These are phyloP conservation scores for Micractinium conductrix DNA, from an alignment of 139 green algal genomes.

Conservation along the genomic window DNA sequence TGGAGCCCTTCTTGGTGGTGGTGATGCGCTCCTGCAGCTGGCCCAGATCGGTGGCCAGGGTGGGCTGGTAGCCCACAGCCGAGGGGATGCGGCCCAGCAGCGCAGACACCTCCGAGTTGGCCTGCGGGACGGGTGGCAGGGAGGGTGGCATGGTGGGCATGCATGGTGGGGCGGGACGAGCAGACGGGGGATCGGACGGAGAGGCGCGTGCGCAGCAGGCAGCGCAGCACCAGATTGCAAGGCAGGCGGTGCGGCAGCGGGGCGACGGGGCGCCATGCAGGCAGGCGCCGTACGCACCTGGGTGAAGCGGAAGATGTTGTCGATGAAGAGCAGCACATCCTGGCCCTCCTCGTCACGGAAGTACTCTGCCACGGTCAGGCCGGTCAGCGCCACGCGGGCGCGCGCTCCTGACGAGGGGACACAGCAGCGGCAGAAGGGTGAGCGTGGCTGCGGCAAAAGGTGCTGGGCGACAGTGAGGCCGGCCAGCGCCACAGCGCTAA, in stretches of 20 bases:
- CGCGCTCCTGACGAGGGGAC: constrained; percentile 77
- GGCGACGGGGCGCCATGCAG: neutral
- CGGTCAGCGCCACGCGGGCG: constrained; percentile 97
- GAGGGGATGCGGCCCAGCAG: constrained; percentile 98
- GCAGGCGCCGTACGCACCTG: constrained; percentile 59
- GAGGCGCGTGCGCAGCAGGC: neutral
- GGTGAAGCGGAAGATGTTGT: constrained; percentile 99
- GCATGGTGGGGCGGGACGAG: neutral
- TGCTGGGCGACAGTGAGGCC: too few relatives aligned
- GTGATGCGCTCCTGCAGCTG: constrained; percentile 99
- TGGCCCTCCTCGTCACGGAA: constrained; percentile 99
- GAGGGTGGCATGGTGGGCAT: neutral
- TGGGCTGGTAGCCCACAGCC: constrained; percentile 99
- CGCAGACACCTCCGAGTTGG: constrained; percentile 99
- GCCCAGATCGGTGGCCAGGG: constrained; percentile 97
- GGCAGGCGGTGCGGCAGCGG: neutral
- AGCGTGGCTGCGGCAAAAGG: neutral
- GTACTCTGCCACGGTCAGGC: constrained; percentile 98
- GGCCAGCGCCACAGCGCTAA: too few relatives aligned
- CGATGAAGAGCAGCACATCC: constrained; percentile 99
- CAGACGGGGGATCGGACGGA: too few relatives aligned
- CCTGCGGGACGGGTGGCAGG: constrained; percentile 73
- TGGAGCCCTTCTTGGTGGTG: constrained; percentile 98
- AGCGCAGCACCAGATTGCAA: neutral
- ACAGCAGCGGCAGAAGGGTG: neutral